phyloP scores from a whole-genome alignment of 163 green algal species.

The Chlamydomonas reinhardtii region DNA sequence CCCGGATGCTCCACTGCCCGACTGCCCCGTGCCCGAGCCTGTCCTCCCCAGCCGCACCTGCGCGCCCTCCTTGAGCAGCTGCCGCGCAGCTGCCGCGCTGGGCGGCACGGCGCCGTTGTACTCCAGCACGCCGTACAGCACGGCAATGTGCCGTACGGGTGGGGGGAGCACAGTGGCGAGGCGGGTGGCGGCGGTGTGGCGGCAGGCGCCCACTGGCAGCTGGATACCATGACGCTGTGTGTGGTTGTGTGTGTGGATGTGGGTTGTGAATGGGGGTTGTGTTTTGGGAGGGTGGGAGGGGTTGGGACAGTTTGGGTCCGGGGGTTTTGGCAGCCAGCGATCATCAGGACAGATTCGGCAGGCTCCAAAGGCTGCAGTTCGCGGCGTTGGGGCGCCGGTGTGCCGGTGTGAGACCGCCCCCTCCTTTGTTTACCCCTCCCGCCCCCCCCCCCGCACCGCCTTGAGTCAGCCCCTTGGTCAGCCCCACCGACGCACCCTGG shows the following conservation, averaged over 20 bases:
- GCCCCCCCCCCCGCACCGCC: too few species aligned
- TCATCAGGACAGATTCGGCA: too few species aligned
- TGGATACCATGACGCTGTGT: constrained; percentile 2
- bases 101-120: constrained; percentile 19
- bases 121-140: constrained; percentile 37
- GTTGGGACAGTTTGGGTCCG: background rate
- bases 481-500: constrained; percentile 7
- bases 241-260: background rate
- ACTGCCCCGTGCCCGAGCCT: too few species aligned
- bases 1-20: too few species aligned
- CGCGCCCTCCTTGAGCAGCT: background rate
- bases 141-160: constrained; percentile 1
- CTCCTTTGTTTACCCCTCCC: too few species aligned
- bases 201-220: constrained; percentile 2
- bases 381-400: too few species aligned
- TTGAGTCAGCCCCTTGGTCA: too few species aligned
- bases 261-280: background rate
- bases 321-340: too few species aligned
- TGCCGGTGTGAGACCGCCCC: too few species aligned
- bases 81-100: constrained; percentile 16
- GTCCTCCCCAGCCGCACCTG: background rate
- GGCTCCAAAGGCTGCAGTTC: too few species aligned
- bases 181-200: background rate
- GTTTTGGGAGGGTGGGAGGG: background rate
- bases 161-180: constrained; percentile 20